Evolutionary conservation across 108 stramenopile species (phyloP).

Genomic region (Cyclotella distinguenda): DNA sequence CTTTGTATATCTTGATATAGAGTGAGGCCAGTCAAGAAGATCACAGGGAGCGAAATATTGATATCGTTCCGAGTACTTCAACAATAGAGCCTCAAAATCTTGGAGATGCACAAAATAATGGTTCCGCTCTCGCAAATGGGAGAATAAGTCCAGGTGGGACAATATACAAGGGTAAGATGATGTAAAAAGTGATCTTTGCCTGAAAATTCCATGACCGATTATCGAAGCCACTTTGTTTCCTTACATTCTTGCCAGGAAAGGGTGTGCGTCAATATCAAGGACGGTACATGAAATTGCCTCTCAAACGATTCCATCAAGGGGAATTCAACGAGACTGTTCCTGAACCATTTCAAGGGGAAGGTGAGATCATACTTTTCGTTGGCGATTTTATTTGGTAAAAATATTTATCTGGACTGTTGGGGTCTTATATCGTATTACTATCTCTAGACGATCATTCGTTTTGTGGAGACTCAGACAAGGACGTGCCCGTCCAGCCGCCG

Average conservation of each 20-base stretch:
- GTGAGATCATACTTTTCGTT: not conserved
- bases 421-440: not conserved
- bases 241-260: slow-evolving; percentile 5
- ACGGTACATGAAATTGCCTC: slow-evolving; percentile 56
- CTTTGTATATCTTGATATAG: not conserved
- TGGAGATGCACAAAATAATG: slow-evolving; percentile 5
- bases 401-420: not conserved
- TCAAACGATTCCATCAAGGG: slow-evolving; percentile 57
- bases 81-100: slow-evolving; percentile 12
- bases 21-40: slow-evolving; percentile 48
- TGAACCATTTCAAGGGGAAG: slow-evolving; percentile 6
- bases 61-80: not conserved
- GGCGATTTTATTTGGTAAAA: not conserved
- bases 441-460: not conserved
- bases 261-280: slow-evolving; percentile 64
- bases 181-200: not conserved
- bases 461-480: not conserved
- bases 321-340: slow-evolving; percentile 26
- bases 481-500: not conserved
- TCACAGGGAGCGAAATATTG: slow-evolving; percentile 6
- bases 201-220: not conserved
- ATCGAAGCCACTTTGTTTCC: not conserved
- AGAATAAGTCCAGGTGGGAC: slow-evolving; percentile 64
- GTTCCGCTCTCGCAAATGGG: slow-evolving; percentile 27
- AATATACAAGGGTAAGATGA: slow-evolving; percentile 46